Conservation (phyloP, 768 basidiomycete species). For the Termitomyces sp. region DNA sequence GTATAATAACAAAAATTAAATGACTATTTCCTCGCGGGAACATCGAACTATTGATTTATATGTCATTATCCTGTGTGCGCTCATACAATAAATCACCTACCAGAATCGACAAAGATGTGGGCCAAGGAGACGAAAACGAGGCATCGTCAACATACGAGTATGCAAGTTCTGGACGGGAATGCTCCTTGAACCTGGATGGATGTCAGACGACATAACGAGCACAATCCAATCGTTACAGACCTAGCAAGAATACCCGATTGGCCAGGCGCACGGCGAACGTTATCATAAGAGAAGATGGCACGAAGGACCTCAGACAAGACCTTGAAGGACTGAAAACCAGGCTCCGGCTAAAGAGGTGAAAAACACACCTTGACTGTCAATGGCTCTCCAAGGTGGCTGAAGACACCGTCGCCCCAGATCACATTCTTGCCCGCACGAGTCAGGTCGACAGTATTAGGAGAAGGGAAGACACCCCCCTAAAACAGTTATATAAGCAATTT, state of each 20-base stretch:
- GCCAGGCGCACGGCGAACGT: slow-evolving; percentile 64
- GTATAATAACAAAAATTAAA: not conserved
- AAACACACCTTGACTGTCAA: slow-evolving; percentile 50
- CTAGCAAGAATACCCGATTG: slow-evolving; percentile 62
- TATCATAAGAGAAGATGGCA: slow-evolving; percentile 55
- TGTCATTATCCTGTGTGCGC: not conserved
- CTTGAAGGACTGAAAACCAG: slow-evolving; percentile 38
- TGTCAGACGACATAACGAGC: not conserved
- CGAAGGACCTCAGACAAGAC: slow-evolving; percentile 62
- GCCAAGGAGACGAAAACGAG: slow-evolving; percentile 60
- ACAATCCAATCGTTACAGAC: slow-evolving; percentile 23
- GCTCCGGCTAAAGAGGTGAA: not conserved
- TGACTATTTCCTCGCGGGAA: not conserved
- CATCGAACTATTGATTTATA: not conserved
- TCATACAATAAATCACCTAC: slow-evolving; percentile 26
- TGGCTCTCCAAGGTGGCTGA: slow-evolving; percentile 43
- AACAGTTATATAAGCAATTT: not conserved
- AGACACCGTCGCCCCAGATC: slow-evolving; percentile 46
- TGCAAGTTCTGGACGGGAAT: slow-evolving; percentile 42
- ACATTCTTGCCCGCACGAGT: slow-evolving; percentile 42
- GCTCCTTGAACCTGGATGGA: slow-evolving; percentile 43
- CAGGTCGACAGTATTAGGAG: slow-evolving; percentile 42
- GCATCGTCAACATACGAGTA: slow-evolving; percentile 54
- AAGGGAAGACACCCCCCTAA: slow-evolving; percentile 51
- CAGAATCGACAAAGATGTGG: slow-evolving; percentile 60